Percentiles rank a stretch among this genome's conserved stretches.
Conservation (phyloP, 2,329 filamentous ascomycete genomes). For the Fusarium temperatum region DNA sequence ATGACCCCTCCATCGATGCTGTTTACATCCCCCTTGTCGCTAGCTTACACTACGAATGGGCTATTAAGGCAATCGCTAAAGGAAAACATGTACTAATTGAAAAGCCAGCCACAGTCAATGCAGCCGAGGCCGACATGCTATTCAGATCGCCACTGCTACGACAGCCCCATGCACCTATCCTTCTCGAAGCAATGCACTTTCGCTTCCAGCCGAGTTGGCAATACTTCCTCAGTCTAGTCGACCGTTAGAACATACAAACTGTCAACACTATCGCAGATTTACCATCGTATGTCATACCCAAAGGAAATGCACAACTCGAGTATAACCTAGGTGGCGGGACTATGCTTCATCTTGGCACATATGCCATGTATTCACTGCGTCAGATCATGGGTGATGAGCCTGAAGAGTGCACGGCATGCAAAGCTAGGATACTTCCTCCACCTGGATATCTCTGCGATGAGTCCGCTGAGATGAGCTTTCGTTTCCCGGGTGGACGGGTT, state of each 20-base stretch:
- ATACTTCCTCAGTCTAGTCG: neutral
- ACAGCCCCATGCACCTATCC: neutral
- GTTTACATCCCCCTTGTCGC: neutral
- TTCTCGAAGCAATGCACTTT: neutral
- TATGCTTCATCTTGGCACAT: neutral
- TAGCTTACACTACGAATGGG: neutral
- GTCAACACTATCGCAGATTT: accelerated
- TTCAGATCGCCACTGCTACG: neutral
- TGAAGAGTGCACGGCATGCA: neutral
- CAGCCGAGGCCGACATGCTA: neutral
- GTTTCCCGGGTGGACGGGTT: neutral
- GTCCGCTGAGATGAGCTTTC: neutral
- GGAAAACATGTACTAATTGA: neutral
- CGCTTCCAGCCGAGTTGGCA: neutral
- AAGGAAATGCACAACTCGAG: neutral
- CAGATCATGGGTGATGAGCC: neutral
- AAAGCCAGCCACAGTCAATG: neutral
- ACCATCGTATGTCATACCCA: neutral
- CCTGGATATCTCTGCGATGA: neutral
- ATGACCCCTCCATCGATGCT: neutral
- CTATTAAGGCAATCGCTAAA: neutral
- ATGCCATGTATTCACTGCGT: neutral
- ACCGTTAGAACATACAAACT: neutral
- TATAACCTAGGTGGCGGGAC: neutral
- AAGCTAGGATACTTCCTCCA: neutral